Percentiles rank a stretch among this genome's conserved stretches.
Evolutionary conservation across 2,329 filamentous ascomycete species (phyloP).

Genomic region (Mollisiaceae sp.): DNA sequence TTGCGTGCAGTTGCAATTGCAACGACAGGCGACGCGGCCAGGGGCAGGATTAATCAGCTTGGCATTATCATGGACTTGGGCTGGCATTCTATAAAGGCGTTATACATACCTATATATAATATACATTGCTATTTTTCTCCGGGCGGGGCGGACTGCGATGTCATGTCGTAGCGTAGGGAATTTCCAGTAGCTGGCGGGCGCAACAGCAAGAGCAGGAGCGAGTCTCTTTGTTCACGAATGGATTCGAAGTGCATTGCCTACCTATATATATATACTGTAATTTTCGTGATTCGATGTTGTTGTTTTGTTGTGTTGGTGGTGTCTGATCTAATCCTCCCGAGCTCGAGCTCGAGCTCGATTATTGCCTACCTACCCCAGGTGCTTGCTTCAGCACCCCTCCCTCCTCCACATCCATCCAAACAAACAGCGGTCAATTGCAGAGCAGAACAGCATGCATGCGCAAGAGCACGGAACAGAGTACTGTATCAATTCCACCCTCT

Average conservation of each 20-base stretch:
- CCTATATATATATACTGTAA: too few species aligned
- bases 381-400: too few species aligned
- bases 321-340: too few species aligned
- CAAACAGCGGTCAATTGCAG: not conserved
- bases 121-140: not conserved
- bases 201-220: not conserved
- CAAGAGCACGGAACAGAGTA: too few species aligned
- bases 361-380: not conserved
- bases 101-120: not conserved
- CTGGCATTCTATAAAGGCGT: constrained; percentile 8
- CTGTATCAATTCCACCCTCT: too few species aligned
- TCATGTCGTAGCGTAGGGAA: too few species aligned
- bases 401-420: too few species aligned
- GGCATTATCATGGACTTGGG: not conserved
- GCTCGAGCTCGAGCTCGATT: too few species aligned
- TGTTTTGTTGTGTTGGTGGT: too few species aligned
- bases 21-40: not conserved
- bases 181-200: not conserved
- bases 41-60: not conserved
- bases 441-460: not conserved
- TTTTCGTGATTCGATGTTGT: not conserved
- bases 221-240: not conserved
- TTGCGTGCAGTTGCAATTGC: not conserved
- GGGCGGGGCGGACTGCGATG: not conserved
- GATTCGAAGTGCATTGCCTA: constrained; percentile 15